Evolutionary conservation across 2,329 filamentous ascomycete genomes (phyloP).

Genomic region (Metarhizium sp.): DNA sequence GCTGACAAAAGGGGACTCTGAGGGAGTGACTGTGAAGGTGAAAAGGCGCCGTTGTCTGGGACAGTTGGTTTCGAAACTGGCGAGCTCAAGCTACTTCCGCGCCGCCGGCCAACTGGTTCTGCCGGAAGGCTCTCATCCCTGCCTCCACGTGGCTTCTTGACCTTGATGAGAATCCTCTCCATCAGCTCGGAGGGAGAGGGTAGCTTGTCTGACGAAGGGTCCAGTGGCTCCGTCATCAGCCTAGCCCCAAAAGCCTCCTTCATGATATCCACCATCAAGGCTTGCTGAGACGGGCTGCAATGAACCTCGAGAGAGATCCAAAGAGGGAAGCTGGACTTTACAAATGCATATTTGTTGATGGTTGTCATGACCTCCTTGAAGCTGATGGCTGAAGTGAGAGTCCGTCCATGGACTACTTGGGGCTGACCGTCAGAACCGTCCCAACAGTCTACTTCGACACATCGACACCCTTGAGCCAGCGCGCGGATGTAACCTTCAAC

Average conservation of each 20-base stretch:
- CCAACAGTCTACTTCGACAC: constrained; percentile 97
- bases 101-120: constrained; percentile 35
- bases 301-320: constrained; percentile 96
- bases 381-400: constrained; percentile 77
- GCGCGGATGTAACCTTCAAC: constrained; percentile 92
- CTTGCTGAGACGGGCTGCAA: constrained; percentile 75
- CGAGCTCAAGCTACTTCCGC: constrained; percentile 68
- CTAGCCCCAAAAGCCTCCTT: constrained; percentile 72
- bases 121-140: constrained; percentile 27
- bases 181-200: constrained; percentile 82
- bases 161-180: constrained; percentile 82
- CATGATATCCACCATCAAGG: constrained; percentile 84
- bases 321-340: constrained; percentile 75
- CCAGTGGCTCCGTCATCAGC: constrained; percentile 67
- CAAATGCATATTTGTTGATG: constrained; percentile 91
- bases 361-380: constrained; percentile 89
- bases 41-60: constrained; percentile 42
- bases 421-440: constrained; percentile 83
- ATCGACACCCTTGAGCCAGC: constrained; percentile 81
- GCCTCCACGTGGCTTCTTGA: constrained; percentile 60
- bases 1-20: constrained; percentile 45
- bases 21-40: constrained; percentile 41
- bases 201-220: constrained; percentile 56
- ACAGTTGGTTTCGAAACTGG: constrained; percentile 45
- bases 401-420: constrained; percentile 83